These are phyloP conservation scores for Daldinia eschscholtzii DNA, from an alignment of 2,329 filamentous ascomycete species.

Conservation along the genomic window DNA sequence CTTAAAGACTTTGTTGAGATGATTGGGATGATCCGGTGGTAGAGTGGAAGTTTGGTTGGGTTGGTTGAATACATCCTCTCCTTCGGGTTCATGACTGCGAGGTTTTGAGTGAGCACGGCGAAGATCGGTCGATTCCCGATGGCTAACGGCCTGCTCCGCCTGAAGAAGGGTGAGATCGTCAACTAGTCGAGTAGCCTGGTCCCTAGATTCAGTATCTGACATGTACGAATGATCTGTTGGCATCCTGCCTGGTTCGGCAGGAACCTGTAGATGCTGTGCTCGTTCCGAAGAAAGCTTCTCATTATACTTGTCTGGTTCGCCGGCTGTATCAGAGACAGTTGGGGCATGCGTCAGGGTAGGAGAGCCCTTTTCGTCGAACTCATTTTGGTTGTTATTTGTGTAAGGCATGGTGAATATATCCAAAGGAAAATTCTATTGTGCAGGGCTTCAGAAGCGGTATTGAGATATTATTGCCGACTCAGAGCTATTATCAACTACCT, in stretches of 20 bases:
- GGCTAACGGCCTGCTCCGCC: slow-evolving; percentile 50
- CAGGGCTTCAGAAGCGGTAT: neutral
- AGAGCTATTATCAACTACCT: slow-evolving; percentile 8
- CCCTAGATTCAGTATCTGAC: slow-evolving; percentile 46
- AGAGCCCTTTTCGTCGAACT: slow-evolving; percentile 46
- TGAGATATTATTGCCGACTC: slow-evolving; percentile 2
- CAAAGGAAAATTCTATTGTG: neutral
- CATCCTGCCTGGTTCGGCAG: slow-evolving; percentile 35
- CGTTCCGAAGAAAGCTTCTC: slow-evolving; percentile 35
- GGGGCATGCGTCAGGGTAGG: slow-evolving; percentile 44
- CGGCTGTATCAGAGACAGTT: slow-evolving; percentile 45
- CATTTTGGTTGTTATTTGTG: slow-evolving; percentile 16
- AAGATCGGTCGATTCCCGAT: slow-evolving; percentile 44
- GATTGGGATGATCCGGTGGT: slow-evolving; percentile 71
- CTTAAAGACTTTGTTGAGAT: slow-evolving; percentile 73
- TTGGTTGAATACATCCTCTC: slow-evolving; percentile 53
- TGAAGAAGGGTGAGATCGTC: slow-evolving; percentile 52
- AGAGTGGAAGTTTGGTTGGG: slow-evolving; percentile 35
- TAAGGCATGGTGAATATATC: slow-evolving; percentile 25
- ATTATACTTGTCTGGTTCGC: slow-evolving; percentile 28
- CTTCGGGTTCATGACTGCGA: slow-evolving; percentile 41
- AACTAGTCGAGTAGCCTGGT: slow-evolving; percentile 48
- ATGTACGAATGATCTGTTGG: slow-evolving; percentile 38
- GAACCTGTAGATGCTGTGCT: slow-evolving; percentile 44
- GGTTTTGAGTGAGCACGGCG: slow-evolving; percentile 44